Conservation (phyloP, 805 yeast genomes). For the Hanseniaspora vineae region DNA sequence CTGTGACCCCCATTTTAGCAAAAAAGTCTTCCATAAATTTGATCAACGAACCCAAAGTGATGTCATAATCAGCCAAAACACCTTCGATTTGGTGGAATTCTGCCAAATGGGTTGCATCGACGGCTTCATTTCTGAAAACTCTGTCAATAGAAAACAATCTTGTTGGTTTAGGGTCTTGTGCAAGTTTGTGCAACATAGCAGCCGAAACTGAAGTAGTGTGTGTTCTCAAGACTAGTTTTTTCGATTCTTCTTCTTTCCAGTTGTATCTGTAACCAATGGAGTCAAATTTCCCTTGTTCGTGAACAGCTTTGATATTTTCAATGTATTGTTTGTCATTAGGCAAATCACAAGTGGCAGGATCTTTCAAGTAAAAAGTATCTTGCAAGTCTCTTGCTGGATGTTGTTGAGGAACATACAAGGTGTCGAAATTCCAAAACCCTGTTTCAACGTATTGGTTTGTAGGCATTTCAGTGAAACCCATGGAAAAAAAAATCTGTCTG, state of each 20-base stretch:
- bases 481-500: conserved; percentile 90
- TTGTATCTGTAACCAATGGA: conserved; percentile 98
- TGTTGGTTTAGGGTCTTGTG: conserved; percentile 77
- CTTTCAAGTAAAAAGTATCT: conserved; percentile 95
- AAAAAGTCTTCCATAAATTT: conserved; percentile 98
- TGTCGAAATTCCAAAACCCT: conserved; percentile 98
- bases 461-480: conserved; percentile 99
- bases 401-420: conserved; percentile 95
- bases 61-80: conserved; percentile 90
- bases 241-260: conserved; percentile 86
- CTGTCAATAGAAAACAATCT: conserved; percentile 93
- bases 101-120: conserved; percentile 97
- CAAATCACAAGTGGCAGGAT: conserved; percentile 67
- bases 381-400: conserved; percentile 99
- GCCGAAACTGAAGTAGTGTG: conserved; percentile 96
- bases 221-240: conserved; percentile 86
- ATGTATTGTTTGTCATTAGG: conserved; percentile 76
- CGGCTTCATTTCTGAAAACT: conserved; percentile 99
- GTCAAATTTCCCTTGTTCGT: conserved; percentile 81
- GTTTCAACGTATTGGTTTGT: conserved; percentile 95
- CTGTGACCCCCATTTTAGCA: conserved; percentile 91
- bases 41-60: conserved; percentile 90
- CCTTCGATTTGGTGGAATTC: conserved; percentile 99
- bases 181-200: conserved; percentile 73
- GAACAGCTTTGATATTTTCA: conserved; percentile 70